phyloP scores from a whole-genome alignment of 129 eudicot genomes.

The sunflower (Helianthus annuus) region HanXRQr2.0-SUNRISE NC_035443.2:161365133-161365632 shows the following conservation, averaged over 20 bases:
- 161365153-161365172: constrained; percentile 27
- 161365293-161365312: constrained; percentile 27
- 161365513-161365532: constrained; percentile 31
- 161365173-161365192: constrained; percentile 28
- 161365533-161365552: constrained; percentile 29
- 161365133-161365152: constrained; percentile 29
- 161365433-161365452: constrained; percentile 23
- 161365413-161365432: constrained; percentile 26
- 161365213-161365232: constrained; percentile 30
- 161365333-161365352: constrained; percentile 26
- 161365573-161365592: constrained; percentile 30
- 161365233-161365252: constrained; percentile 22
- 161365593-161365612: constrained; percentile 26
- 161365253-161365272: constrained; percentile 29
- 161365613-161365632: constrained; percentile 29
- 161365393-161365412: constrained; percentile 27
- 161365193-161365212: constrained; percentile 23
- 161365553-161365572: constrained; percentile 31
- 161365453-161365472: constrained; percentile 22
- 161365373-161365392: constrained; percentile 26
- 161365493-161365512: constrained; percentile 29
- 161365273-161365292: constrained; percentile 23
- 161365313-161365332: constrained; percentile 23
- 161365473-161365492: constrained; percentile 22
- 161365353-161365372: constrained; percentile 23